Conservation (phyloP, 1,284 basidiomycete genomes). For the Xerocomus alliaceus region DNA sequence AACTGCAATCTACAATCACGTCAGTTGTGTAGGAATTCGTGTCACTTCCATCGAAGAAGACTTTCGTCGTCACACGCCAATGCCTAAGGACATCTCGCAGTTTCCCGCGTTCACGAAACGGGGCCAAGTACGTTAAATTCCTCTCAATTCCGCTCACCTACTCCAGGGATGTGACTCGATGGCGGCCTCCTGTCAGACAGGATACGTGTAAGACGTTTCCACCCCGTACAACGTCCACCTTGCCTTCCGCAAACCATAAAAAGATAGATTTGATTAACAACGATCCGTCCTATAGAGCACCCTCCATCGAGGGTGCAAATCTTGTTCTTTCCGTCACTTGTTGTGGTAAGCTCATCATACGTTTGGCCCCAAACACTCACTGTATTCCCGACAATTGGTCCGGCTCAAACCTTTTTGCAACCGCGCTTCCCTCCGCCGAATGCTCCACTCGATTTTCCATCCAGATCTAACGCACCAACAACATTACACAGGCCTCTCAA, state of each 20-base stretch:
- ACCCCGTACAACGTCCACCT: conserved; percentile 13
- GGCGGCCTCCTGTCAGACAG: not conserved
- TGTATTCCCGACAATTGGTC: no score
- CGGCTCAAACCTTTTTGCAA: not conserved
- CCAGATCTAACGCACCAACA: conserved; percentile 1
- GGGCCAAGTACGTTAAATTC: conserved; percentile 11
- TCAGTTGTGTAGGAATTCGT: conserved; percentile 28
- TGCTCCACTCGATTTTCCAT: not conserved
- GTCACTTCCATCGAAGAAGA: conserved; percentile 22
- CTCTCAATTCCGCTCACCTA: no score
- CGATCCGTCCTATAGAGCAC: not conserved
- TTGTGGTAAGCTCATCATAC: conserved; percentile 6
- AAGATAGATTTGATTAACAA: conserved; percentile 21
- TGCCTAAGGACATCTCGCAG: conserved; percentile 22
- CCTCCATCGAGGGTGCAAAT: conserved; percentile 22
- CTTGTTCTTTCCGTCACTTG: conserved; percentile 11
- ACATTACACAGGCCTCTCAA: conserved; percentile 13
- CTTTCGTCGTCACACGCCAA: conserved; percentile 23
- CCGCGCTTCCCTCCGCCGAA: conserved; percentile 15
- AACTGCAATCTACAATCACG: conserved; percentile 26
- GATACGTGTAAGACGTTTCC: conserved; percentile 1
- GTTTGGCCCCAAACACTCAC: conserved; percentile 2
- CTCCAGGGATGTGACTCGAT: no score
- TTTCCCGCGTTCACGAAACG: conserved; percentile 16
- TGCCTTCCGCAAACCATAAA: conserved; percentile 10